These are phyloP conservation scores for Venturiaceae sp. DNA, from an alignment of 2,329 filamentous ascomycete species.

Conservation along the genomic window DNA sequence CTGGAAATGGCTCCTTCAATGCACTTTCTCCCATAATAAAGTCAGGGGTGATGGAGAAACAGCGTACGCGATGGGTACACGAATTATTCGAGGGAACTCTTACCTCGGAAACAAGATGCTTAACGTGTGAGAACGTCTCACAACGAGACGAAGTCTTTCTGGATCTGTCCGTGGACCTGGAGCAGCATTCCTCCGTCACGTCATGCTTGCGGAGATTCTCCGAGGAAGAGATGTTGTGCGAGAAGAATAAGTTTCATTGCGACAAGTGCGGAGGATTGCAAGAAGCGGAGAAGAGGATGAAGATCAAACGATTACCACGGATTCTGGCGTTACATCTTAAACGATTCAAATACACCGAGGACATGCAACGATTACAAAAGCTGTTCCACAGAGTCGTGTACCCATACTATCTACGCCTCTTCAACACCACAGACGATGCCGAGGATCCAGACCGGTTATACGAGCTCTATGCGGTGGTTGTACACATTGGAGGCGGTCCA, in stretches of 20 bases:
- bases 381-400: slow-evolving; percentile 96
- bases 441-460: slow-evolving; percentile 90
- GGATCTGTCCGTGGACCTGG: slow-evolving; percentile 90
- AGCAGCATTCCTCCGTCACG: slow-evolving; percentile 91
- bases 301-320: slow-evolving; percentile 88
- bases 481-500: slow-evolving; percentile 92
- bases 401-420: slow-evolving; percentile 89
- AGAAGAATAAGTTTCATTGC: slow-evolving; percentile 98
- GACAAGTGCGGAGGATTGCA: slow-evolving; percentile 94
- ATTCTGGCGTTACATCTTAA: slow-evolving; percentile 90
- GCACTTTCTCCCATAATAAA: not conserved
- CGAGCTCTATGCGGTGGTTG: slow-evolving; percentile 92
- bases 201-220: slow-evolving; percentile 94
- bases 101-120: slow-evolving; percentile 90
- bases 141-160: slow-evolving; percentile 93
- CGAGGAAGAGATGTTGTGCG: slow-evolving; percentile 95
- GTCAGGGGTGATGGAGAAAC: not conserved
- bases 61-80: slow-evolving; percentile 70
- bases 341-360: slow-evolving; percentile 96
- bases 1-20: slow-evolving; percentile 15
- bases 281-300: slow-evolving; percentile 98
- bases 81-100: slow-evolving; percentile 92
- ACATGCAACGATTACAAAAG: slow-evolving; percentile 87
- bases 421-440: slow-evolving; percentile 94
- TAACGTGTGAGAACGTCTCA: slow-evolving; percentile 93